Evolutionary conservation across 2,329 filamentous ascomycete genomes (phyloP).

Genomic region (Metarhizium guizhouense): DNA sequence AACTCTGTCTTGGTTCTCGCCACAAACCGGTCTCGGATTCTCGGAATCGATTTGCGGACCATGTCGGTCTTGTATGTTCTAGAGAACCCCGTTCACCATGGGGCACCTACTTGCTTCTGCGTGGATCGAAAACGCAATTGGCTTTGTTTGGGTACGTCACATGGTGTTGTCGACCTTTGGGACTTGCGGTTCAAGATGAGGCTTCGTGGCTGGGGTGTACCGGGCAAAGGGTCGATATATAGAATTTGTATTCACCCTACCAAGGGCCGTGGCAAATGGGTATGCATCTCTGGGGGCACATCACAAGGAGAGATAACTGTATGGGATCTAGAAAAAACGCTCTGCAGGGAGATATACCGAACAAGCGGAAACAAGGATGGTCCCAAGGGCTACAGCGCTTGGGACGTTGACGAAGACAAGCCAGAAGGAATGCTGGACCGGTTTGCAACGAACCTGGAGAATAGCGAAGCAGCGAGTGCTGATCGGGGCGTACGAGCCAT

Average conservation of each 20-base stretch:
- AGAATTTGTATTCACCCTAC: constrained; percentile 70
- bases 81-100: constrained; percentile 84
- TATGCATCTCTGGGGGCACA: constrained; percentile 83
- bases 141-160: constrained; percentile 84
- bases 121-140: constrained; percentile 80
- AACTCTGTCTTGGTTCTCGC: constrained; percentile 78
- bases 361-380: constrained; percentile 52
- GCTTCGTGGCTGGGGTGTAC: constrained; percentile 79
- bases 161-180: constrained; percentile 90
- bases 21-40: constrained; percentile 74
- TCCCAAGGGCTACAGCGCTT: constrained; percentile 65
- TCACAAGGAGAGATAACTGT: constrained; percentile 83
- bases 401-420: constrained; percentile 83
- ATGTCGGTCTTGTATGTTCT: constrained; percentile 77
- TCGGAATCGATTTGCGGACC: constrained; percentile 77
- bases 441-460: constrained; percentile 69
- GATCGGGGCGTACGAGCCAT: constrained; percentile 69
- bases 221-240: constrained; percentile 71
- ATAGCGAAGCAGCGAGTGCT: constrained; percentile 40
- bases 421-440: constrained; percentile 79
- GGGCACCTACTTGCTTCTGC: constrained; percentile 84
- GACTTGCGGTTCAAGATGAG: constrained; percentile 90
- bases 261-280: constrained; percentile 70
- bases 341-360: constrained; percentile 84
- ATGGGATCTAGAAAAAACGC: constrained; percentile 88